A percentile compares a stretch with the other conserved stretches of the same genome.
Evolutionary conservation across 2,329 filamentous ascomycete species (phyloP).

Genomic region (Penicillium thymicola): DNA sequence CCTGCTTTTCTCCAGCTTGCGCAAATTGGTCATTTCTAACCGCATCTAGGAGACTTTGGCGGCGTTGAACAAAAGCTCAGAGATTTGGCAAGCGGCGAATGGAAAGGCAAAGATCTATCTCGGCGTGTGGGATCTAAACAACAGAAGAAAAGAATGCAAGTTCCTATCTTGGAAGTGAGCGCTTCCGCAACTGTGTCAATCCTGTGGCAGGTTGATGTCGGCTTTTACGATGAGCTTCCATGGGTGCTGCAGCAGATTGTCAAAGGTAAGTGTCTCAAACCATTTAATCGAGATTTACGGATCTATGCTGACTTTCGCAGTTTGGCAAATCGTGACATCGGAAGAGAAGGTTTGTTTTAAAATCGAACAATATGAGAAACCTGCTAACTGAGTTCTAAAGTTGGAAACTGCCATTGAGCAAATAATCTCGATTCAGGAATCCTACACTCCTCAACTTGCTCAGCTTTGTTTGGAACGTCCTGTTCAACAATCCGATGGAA

Average conservation of each 20-base stretch:
- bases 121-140: conserved; percentile 1
- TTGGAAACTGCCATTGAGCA: conserved; percentile 9
- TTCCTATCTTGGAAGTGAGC: conserved; percentile 11
- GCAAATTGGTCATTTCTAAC: background rate
- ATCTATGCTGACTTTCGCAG: background rate
- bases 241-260: conserved; percentile 18
- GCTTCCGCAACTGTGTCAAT: conserved; percentile 13
- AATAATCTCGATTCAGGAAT: conserved; percentile 7
- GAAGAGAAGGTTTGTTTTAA: conserved; percentile 3
- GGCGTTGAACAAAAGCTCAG: conserved; percentile 14
- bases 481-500: conserved; percentile 11
- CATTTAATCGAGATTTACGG: no score
- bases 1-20: background rate
- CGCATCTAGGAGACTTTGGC: background rate
- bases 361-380: no score
- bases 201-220: conserved; percentile 25
- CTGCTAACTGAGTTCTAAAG: background rate
- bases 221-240: conserved; percentile 14
- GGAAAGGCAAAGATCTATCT: conserved; percentile 12
- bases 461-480: conserved; percentile 7
- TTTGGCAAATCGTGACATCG: conserved; percentile 9
- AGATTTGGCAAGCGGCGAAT: conserved; percentile 19
- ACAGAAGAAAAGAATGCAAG: conserved; percentile 5
- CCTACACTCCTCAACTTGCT: background rate
- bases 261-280: conserved; percentile 12